Evolutionary conservation across 2,329 filamentous ascomycete genomes (phyloP).

Genomic region (Alternaria sp.): DNA sequence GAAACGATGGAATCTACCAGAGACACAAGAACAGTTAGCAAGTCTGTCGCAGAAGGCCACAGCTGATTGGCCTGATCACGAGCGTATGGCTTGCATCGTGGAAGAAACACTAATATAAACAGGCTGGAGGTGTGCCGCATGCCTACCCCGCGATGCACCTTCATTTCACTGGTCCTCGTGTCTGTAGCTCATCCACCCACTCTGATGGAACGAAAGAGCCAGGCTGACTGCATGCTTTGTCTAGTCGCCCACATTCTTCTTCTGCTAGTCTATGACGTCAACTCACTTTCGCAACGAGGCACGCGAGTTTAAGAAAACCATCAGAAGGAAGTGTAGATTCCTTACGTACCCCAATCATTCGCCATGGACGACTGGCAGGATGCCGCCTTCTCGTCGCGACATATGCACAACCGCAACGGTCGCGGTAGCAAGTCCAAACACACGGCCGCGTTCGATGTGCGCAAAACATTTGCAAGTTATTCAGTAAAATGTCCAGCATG

Average conservation of each 20-base stretch:
- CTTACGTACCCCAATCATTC: background rate
- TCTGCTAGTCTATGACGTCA: conserved; percentile 13
- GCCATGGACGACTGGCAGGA: conserved; percentile 35
- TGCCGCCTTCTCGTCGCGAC: conserved; percentile 31
- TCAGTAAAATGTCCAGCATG: conserved; percentile 32
- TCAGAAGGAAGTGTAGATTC: background rate
- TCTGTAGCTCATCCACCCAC: background rate
- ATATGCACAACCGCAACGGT: conserved; percentile 35
- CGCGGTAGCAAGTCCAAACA: conserved; percentile 23
- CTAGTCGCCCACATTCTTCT: background rate
- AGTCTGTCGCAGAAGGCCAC: background rate
- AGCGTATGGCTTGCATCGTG: background rate
- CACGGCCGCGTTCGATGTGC: conserved; percentile 29
- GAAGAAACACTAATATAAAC: background rate
- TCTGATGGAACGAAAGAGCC: background rate
- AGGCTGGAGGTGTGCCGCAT: conserved; percentile 6
- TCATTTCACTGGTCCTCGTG: background rate
- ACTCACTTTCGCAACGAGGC: background rate
- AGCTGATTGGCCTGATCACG: background rate
- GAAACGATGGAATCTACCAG: background rate
- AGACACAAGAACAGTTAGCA: background rate
- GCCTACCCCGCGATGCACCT: conserved; percentile 9
- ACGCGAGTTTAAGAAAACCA: background rate
- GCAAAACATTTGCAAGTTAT: conserved; percentile 37
- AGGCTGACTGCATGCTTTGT: background rate